Percentiles rank a stretch among this genome's conserved stretches.
Conservation (phyloP, 768 basidiomycete species). For the Omphalotus guepiniiformis region DNA sequence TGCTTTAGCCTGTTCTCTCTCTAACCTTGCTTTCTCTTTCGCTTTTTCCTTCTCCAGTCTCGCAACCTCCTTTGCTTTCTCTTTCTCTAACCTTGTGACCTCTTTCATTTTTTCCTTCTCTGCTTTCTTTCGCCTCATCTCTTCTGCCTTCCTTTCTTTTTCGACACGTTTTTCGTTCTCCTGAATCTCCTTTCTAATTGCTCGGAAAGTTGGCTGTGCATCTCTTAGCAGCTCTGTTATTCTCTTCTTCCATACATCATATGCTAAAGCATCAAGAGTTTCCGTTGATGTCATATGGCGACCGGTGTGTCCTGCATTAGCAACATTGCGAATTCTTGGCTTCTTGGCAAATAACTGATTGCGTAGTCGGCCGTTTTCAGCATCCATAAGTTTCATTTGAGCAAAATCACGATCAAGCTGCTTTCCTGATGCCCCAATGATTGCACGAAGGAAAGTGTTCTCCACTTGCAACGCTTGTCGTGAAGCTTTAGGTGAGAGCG, state of each 20-base stretch:
- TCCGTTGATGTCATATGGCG: slow-evolving; percentile 3
- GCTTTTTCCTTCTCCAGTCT: too few species aligned
- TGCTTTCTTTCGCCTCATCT: too few species aligned
- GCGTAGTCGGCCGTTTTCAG: slow-evolving; percentile 23
- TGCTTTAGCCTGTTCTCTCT: background rate
- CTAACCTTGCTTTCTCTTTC: background rate
- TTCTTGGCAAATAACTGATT: slow-evolving; percentile 14
- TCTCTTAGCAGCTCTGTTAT: slow-evolving; percentile 1
- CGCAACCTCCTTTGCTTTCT: too few species aligned
- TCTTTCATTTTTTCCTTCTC: too few species aligned
- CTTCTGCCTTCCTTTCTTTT: background rate
- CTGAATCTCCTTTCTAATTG: background rate
- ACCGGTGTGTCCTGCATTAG: background rate
- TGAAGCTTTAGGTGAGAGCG: slow-evolving; percentile 3
- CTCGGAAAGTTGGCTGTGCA: background rate
- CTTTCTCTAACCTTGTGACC: too few species aligned
- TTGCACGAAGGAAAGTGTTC: slow-evolving; percentile 12
- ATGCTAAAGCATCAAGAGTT: slow-evolving; percentile 1
- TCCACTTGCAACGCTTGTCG: slow-evolving; percentile 6
- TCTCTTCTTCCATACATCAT: background rate
- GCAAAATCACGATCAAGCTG: slow-evolving; percentile 20
- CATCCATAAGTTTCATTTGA: slow-evolving; percentile 22
- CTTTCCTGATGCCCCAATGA: slow-evolving; percentile 9
- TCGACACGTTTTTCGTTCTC: background rate
- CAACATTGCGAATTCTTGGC: background rate